Conservation (phyloP, 2,329 filamentous ascomycete species). For the Aspergillus terreus region DNA sequence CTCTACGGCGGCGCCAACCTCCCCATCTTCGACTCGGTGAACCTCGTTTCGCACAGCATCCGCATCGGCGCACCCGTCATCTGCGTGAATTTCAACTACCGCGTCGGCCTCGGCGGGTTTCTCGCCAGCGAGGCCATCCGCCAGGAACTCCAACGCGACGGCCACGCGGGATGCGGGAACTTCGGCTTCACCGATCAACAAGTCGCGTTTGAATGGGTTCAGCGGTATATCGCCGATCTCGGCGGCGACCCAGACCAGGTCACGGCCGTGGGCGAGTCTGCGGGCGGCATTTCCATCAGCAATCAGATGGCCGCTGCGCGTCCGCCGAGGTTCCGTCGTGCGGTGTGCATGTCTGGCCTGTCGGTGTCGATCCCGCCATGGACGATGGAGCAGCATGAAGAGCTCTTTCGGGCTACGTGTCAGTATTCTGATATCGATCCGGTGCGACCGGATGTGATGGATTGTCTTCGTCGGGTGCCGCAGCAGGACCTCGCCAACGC, state of each 20-base stretch:
- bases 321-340: slow-evolving; percentile 20
- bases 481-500: slow-evolving; percentile 23
- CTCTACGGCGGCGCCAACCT: slow-evolving; percentile 24
- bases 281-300: slow-evolving; percentile 24
- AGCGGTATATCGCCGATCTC: slow-evolving; percentile 28
- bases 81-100: slow-evolving; percentile 25
- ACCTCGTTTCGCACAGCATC: slow-evolving; percentile 21
- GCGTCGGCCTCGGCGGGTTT: slow-evolving; percentile 24
- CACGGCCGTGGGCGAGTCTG: slow-evolving; percentile 26
- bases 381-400: slow-evolving; percentile 21
- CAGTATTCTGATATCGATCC: slow-evolving; percentile 19
- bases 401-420: slow-evolving; percentile 17
- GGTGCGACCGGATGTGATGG: slow-evolving; percentile 8
- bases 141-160: slow-evolving; percentile 16
- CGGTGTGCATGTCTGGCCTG: slow-evolving; percentile 23
- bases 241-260: slow-evolving; percentile 32
- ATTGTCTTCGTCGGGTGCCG: slow-evolving; percentile 16
- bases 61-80: slow-evolving; percentile 16
- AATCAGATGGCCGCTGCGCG: slow-evolving; percentile 19
- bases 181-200: slow-evolving; percentile 37
- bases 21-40: slow-evolving; percentile 23
- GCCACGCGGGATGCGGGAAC: slow-evolving; percentile 29
- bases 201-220: slow-evolving; percentile 32
- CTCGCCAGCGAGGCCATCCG: slow-evolving; percentile 16
- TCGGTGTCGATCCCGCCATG: slow-evolving; percentile 20